Base-by-base conservation (phyloP, 805 yeast genomes). In the Pachysolen tannophilus region DNA sequence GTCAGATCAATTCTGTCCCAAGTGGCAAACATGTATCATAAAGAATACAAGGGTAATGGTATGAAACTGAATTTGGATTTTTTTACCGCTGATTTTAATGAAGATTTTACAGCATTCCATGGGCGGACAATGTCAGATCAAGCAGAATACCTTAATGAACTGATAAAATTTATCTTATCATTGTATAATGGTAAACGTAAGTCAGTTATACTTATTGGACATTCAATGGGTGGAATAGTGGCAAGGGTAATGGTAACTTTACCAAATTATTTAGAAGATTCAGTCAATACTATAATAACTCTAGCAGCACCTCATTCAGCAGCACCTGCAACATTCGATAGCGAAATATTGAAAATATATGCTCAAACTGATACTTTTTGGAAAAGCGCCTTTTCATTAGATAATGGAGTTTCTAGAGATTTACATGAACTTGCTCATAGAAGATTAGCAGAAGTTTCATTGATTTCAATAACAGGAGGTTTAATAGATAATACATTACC, bases 191-290 rank as follows among this genome's bases (percentile, higher is more conserved):
- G 53, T 6, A 60, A 61, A 21, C 92, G 92, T 0, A 53, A 56
- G 19, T 82, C 95, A 0, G 94, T 90, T 2, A 73, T 90, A 0
- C 52, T 90, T 0, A 44, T 90, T 1, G 96, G 86, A 3, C 98
- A 90, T 60, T 90, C 97, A 1, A 90, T 90, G 98, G 98, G 98
- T 28, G 98, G 98, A 3, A 73, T 90, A 13, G 97, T 92, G 1
- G 82, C 95, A 3, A 67, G 97, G 39, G 78, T 85, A 0, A 75
- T 88, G 75, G 67, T 85, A 6, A 77, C 94, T 0, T 58, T 90
- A 35, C 82, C 86, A 1, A 88, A 86, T 49, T 88, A 85, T 52
- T 48, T 64, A 1, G 70, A 70, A 4, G 72, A 69, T 16, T 81
- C 95, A 1, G 76, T 92, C 15, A 87, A 84, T 49, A 80, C 96